Evolutionary conservation across 169 alveolate genomes (phyloP).

Genomic region (Eimeria falciformis): DNA sequence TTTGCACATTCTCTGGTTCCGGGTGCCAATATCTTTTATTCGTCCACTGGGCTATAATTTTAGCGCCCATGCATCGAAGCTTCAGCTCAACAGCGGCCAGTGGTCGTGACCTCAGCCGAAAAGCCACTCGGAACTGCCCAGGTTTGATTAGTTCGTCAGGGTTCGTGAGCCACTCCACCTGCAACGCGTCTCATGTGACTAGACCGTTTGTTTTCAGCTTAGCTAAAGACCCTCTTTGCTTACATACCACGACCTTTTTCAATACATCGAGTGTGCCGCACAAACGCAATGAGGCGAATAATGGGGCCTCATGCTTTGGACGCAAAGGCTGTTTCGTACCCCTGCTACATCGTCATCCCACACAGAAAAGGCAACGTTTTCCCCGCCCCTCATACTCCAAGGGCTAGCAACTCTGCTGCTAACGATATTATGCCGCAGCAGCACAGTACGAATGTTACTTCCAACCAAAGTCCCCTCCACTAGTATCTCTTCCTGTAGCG

Average conservation of each 20-base stretch:
- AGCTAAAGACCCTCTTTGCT: too few species aligned
- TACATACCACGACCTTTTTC: too few species aligned
- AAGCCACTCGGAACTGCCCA: constrained; percentile 2
- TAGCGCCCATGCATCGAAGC: constrained; percentile 44
- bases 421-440: constrained; percentile 23
- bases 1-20: background rate
- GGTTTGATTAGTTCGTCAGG: constrained; percentile 6
- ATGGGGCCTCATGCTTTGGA: background rate
- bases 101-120: constrained; percentile 58
- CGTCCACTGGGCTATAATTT: background rate
- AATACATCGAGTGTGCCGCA: too few species aligned
- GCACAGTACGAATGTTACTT: constrained; percentile 19
- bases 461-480: constrained; percentile 30
- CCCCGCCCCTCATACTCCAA: constrained; percentile 61
- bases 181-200: background rate
- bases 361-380: constrained; percentile 42
- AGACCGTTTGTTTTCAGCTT: background rate
- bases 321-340: constrained; percentile 4
- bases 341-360: constrained; percentile 69
- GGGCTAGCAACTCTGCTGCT: constrained; percentile 15
- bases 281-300: too few species aligned
- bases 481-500: background rate
- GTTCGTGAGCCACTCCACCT: constrained; percentile 47
- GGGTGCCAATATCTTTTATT: background rate
- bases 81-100: constrained; percentile 36